These are phyloP conservation scores for Cinchona pubescens DNA, from an alignment of 257 asterid genomes.

Conservation along the genomic window DNA sequence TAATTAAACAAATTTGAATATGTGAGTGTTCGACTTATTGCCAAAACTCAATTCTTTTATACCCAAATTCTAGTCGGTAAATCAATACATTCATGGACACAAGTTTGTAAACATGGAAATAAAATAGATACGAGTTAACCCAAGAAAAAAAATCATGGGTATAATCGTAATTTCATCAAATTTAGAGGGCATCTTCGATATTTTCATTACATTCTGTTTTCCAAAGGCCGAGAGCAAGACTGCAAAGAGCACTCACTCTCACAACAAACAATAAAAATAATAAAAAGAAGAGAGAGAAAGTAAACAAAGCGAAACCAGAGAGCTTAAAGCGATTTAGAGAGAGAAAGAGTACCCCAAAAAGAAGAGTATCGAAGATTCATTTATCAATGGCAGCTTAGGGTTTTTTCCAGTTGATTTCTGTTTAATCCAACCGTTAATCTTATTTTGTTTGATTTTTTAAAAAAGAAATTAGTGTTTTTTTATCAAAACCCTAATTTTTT, in stretches of 20 bases:
- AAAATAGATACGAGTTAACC: no score
- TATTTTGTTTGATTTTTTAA: constrained; percentile 11
- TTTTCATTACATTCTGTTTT: constrained; percentile 23
- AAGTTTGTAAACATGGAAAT: no score
- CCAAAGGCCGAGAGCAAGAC: constrained; percentile 38
- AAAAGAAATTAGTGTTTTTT: neutral
- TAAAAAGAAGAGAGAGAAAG: constrained; percentile 28
- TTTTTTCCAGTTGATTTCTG: constrained; percentile 39
- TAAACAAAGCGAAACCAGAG: constrained; percentile 20
- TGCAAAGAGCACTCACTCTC: constrained; percentile 3
- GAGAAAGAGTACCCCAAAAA: neutral
- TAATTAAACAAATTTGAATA: no score
- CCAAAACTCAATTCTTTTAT: no score
- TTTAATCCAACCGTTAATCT: constrained; percentile 18
- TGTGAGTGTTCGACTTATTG: no score
- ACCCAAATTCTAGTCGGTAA: no score
- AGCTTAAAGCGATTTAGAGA: constrained; percentile 6
- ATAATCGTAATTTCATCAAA: constrained; percentile 1
- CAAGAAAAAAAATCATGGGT: constrained; percentile 20
- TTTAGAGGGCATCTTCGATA: constrained; percentile 19
- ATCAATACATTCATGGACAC: no score
- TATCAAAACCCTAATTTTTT: constrained; percentile 61
- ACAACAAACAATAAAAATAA: constrained; percentile 29
- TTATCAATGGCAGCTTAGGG: constrained; percentile 60
- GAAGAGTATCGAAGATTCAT: constrained; percentile 21